Evolutionary conservation across 805 yeast species (phyloP), one percentile per base, ranked within the genome.

Genomic region (Pichia cephalocereana): DNA sequence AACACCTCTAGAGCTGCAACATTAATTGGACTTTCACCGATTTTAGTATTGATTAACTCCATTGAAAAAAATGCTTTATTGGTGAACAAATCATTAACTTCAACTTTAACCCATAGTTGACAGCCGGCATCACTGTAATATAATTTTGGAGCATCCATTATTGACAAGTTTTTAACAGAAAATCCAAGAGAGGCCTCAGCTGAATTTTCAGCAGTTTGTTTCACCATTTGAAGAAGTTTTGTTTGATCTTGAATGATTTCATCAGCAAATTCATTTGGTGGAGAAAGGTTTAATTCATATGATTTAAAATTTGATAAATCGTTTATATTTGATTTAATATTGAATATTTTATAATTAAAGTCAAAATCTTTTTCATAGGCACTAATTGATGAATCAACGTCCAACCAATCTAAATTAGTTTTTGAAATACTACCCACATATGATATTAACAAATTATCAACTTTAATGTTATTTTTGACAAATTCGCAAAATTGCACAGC

Each of bases 1-100:
- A 83, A 49, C 6, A 83, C 58, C 52, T 84, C 89, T 12, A 76
- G 53, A n/a, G 69, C 65, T 52, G 79, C 71, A 2, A 76, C 68
- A 43, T 64, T 65, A 10, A 47, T 42, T 0, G 78, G 72, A 19
- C 65, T 60, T 0, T 74, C 57, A 3, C 49, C 45, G 7, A 74
- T 18, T 0, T 43, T 34, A 1, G 66, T 47, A 32, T 66, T 65
- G 0, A 64, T 58, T 1, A 82, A 46, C 43, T 78, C 82, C 40
- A 80, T 61, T 3, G 82, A 72, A 0, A 79, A 51, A 12, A 70
- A 62, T 0, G 65, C 54, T 48, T 69, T 72, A 2, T 67, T 63
- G 32, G 51, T 63, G 55, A 30, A 62, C 17, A 49, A 50, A 19
- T 45, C 41, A 4, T 61, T 58, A 3, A 49, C 32, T 44, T 76